Conservation (phyloP, 2,329 filamentous ascomycete genomes). For the Tolypocladium tundrense region DNA sequence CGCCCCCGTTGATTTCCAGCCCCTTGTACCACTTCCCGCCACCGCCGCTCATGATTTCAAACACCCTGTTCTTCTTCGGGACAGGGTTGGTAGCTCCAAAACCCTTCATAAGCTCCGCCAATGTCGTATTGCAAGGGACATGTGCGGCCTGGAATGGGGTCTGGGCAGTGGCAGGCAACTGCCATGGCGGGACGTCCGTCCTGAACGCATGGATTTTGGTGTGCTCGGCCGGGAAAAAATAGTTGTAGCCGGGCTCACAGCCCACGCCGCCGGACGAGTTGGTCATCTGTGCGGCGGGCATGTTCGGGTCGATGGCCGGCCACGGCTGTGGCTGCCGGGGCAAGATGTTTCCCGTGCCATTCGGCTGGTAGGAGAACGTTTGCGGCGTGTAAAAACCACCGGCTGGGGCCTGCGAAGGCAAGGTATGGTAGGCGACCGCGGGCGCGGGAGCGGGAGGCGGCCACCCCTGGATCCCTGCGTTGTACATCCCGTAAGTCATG, state of each 20-base stretch:
- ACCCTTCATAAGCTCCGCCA: conserved; percentile 47
- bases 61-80: conserved; percentile 44
- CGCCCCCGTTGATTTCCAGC: conserved; percentile 37
- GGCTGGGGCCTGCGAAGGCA: neutral
- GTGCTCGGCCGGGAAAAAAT: conserved; percentile 48
- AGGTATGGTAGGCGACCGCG: neutral
- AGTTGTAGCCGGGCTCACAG: conserved; percentile 53
- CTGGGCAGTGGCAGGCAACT: conserved; percentile 28
- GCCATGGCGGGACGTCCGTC: conserved; percentile 41
- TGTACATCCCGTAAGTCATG: conserved; percentile 15
- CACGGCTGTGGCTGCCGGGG: conserved; percentile 29
- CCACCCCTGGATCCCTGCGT: conserved; percentile 8
- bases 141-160: conserved; percentile 39
- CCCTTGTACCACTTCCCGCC: conserved; percentile 51
- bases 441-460: neutral
- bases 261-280: conserved; percentile 48
- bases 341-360: conserved; percentile 23
- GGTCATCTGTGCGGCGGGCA: conserved; percentile 43
- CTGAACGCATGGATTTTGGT: conserved; percentile 51
- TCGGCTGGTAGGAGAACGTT: conserved; percentile 24
- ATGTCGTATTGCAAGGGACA: conserved; percentile 40
- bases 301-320: conserved; percentile 31
- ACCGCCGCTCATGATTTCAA: conserved; percentile 44
- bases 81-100: conserved; percentile 44
- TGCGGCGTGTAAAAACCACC: conserved; percentile 16